Evolutionary conservation across 148 eudicot genomes (phyloP).

Genomic region (Polygonum aviculare): DNA sequence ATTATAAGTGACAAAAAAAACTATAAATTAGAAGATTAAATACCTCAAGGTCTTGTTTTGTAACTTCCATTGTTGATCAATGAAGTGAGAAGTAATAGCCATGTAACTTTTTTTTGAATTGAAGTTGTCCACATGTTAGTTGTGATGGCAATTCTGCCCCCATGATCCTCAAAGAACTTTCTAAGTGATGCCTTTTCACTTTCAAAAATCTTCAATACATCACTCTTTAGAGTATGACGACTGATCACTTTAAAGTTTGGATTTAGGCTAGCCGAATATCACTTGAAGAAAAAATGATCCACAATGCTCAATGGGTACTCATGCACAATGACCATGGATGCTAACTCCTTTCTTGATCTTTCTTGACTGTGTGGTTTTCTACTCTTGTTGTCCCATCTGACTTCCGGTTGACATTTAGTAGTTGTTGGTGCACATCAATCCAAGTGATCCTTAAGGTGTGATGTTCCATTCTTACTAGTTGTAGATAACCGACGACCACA

Average conservation of each 20-base stretch:
- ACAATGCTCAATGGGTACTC: background rate
- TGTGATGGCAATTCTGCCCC: background rate
- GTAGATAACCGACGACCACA: background rate
- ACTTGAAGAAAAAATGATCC: background rate
- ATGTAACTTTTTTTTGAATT: background rate
- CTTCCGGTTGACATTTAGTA: too few species aligned
- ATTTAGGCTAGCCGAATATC: background rate
- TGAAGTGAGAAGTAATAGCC: background rate
- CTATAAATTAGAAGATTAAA: background rate
- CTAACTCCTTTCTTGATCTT: background rate
- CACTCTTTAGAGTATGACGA: background rate
- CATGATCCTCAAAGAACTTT: background rate
- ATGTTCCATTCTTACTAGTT: background rate
- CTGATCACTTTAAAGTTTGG: background rate
- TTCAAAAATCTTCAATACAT: background rate
- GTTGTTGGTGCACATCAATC: background rate
- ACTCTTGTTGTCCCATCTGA: too few species aligned
- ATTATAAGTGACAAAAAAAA: too few species aligned
- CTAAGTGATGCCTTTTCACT: background rate
- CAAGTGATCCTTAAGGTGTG: too few species aligned
- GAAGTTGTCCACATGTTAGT: background rate
- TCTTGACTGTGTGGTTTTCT: background rate
- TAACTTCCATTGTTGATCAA: background rate
- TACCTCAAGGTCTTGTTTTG: conserved; percentile 1
- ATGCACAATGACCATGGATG: background rate